Base-by-base conservation (phyloP, 345 rosid genomes). In the Cochlearia excelsa region DNA sequence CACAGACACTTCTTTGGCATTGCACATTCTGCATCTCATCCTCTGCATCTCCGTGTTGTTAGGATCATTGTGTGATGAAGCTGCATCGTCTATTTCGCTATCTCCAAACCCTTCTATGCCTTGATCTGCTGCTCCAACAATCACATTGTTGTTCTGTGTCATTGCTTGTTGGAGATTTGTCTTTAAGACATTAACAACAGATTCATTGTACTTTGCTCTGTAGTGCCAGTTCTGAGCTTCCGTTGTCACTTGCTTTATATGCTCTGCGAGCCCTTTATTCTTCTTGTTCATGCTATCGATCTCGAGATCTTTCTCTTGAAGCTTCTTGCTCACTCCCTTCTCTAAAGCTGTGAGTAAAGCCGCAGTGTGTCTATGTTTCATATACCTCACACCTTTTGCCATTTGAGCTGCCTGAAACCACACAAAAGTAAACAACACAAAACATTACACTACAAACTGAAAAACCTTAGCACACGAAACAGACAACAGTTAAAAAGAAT, bases 51-150 rank as follows among this genome's bases (percentile, higher is more conserved):
- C 63, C 57, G 26, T 78, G 56, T 78, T 74, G 5, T 67, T 79
- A 55, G 61, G 66, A 47, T 61, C 61, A 63, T 66, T 81, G 76
- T 30, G 74, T 57, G 67, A 75, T 3, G 87, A 84, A 51, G 84
- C 82, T 23, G 84, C 77, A 61, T 82, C 85, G 8, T 85, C 92
- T 9, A 80, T 71, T 50, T 80, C 92, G 10, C 83, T 87, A 28
- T 87, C 92, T 45, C 95, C 91, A 28, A 70, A 88, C 5, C 96
- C 96, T 80, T 88, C 95, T 71, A 73, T 87, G 9, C 62, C 43
- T 39, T 74, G 82, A 56, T 73, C 57, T 7, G 66, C 65, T 28
- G 75, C 23, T 16, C 23, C 79, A 40, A 11, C 54, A 8, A 29
- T 58, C 55, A 48, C 57, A 48, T 64, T 70, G 50, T 70, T 70